Percentiles rank a stretch among this genome's conserved stretches.
These are phyloP conservation scores for Lactifluus rugatus DNA, from an alignment of 768 basidiomycete species.

Conservation along the genomic window DNA sequence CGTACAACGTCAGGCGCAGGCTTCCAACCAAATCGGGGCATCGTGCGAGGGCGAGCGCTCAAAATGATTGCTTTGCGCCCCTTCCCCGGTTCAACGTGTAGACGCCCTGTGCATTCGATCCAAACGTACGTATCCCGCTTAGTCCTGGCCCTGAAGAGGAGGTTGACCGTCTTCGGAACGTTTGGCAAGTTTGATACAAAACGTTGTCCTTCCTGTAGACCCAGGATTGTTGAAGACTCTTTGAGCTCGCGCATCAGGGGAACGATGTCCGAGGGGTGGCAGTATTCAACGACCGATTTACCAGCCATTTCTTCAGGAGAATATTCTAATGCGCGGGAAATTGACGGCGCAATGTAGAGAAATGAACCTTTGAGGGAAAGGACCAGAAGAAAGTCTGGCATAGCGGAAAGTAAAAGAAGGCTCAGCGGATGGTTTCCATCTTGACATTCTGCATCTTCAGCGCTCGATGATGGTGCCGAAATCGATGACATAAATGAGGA, in stretches of 20 bases:
- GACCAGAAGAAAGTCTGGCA: slow-evolving; percentile 81
- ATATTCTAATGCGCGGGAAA: slow-evolving; percentile 74
- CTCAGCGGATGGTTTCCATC: slow-evolving; percentile 42
- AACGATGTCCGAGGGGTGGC: slow-evolving; percentile 84
- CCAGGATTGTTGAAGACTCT: slow-evolving; percentile 37
- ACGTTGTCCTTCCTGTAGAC: slow-evolving; percentile 20
- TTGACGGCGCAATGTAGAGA: slow-evolving; percentile 83
- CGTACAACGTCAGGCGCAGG: slow-evolving; percentile 34
- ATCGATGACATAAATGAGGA: slow-evolving; percentile 35
- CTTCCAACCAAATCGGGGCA: slow-evolving; percentile 55
- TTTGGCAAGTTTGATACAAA: slow-evolving; percentile 3
- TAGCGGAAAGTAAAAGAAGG: slow-evolving; percentile 48
- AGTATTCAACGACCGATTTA: slow-evolving; percentile 66
- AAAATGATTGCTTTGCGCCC: slow-evolving; percentile 91
- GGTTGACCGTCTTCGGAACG: slow-evolving; percentile 54
- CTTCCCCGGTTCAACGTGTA: slow-evolving; percentile 89
- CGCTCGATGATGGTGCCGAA: slow-evolving; percentile 18
- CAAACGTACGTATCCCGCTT: slow-evolving; percentile 66
- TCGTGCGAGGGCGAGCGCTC: slow-evolving; percentile 63
- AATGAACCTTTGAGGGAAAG: slow-evolving; percentile 88
- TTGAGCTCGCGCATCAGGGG: slow-evolving; percentile 90
- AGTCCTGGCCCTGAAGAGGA: slow-evolving; percentile 75
- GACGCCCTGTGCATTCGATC: slow-evolving; percentile 82
- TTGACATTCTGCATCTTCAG: slow-evolving; percentile 22
- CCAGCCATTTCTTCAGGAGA: slow-evolving; percentile 77